These are phyloP conservation scores for Cercospora sp. DNA, from an alignment of 2,329 filamentous ascomycete genomes.

Conservation along the genomic window DNA sequence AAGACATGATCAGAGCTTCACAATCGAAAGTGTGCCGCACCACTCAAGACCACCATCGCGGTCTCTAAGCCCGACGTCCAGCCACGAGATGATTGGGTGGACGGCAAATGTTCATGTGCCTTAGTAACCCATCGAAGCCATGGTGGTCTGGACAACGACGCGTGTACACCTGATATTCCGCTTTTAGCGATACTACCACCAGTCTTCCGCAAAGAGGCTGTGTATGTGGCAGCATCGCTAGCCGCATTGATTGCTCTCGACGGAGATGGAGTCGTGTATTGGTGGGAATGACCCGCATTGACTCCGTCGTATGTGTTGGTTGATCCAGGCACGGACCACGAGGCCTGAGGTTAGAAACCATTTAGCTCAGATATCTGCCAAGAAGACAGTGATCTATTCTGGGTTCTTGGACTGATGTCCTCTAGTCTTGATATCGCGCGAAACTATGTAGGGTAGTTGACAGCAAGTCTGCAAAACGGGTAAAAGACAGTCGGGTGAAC, in stretches of 20 bases:
- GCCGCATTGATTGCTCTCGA: neutral
- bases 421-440: neutral
- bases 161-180: neutral
- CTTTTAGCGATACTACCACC: neutral
- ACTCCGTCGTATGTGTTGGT: neutral
- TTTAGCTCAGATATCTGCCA: neutral
- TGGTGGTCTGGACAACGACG: neutral
- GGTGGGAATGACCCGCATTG: neutral
- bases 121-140: neutral
- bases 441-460: neutral
- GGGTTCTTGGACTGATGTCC: neutral
- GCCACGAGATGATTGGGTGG: neutral
- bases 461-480: neutral
- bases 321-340: neutral
- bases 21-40: neutral
- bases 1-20: neutral
- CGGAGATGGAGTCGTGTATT: neutral
- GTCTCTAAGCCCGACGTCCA: neutral
- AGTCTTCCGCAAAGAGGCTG: neutral
- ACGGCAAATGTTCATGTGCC: neutral
- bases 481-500: neutral
- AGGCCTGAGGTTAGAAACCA: neutral
- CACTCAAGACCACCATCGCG: neutral
- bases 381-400: neutral
- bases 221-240: neutral